These are phyloP conservation scores for Botrytis hyacinthi DNA, from an alignment of 2,329 filamentous ascomycete genomes.

Conservation along the genomic window DNA sequence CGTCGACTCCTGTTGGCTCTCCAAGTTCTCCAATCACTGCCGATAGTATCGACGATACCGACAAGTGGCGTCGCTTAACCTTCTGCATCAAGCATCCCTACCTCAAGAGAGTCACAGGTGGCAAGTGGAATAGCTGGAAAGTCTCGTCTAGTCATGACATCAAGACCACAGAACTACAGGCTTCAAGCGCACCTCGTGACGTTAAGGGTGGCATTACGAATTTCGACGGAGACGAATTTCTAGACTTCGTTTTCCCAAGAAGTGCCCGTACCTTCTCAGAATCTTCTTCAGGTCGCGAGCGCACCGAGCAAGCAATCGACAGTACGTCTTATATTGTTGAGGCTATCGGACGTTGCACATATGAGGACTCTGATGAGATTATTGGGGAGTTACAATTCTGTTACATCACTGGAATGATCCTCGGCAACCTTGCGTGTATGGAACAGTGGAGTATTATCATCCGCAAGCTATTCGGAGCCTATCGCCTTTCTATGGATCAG, in stretches of 20 bases:
- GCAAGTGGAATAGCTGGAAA: slow-evolving; percentile 47
- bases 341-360: slow-evolving; percentile 40
- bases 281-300: slow-evolving; percentile 37
- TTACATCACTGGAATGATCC: slow-evolving; percentile 55
- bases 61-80: slow-evolving; percentile 54
- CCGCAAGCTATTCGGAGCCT: slow-evolving; percentile 51
- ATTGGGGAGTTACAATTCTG: slow-evolving; percentile 61
- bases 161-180: slow-evolving; percentile 22
- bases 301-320: slow-evolving; percentile 48
- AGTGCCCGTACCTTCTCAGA: slow-evolving; percentile 44
- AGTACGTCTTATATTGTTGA: slow-evolving; percentile 49
- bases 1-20: not conserved
- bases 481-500: slow-evolving; percentile 44
- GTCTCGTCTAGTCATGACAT: slow-evolving; percentile 54
- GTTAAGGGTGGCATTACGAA: slow-evolving; percentile 33
- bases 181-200: slow-evolving; percentile 5
- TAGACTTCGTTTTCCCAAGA: slow-evolving; percentile 50
- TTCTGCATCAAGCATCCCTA: slow-evolving; percentile 47
- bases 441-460: slow-evolving; percentile 62
- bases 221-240: slow-evolving; percentile 45
- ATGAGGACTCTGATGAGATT: slow-evolving; percentile 45
- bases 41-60: slow-evolving; percentile 33
- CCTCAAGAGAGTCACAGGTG: slow-evolving; percentile 49
- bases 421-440: slow-evolving; percentile 58
- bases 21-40: slow-evolving; percentile 17